Base-by-base conservation (phyloP, 805 yeast species). In the Saturnispora silvae region DNA sequence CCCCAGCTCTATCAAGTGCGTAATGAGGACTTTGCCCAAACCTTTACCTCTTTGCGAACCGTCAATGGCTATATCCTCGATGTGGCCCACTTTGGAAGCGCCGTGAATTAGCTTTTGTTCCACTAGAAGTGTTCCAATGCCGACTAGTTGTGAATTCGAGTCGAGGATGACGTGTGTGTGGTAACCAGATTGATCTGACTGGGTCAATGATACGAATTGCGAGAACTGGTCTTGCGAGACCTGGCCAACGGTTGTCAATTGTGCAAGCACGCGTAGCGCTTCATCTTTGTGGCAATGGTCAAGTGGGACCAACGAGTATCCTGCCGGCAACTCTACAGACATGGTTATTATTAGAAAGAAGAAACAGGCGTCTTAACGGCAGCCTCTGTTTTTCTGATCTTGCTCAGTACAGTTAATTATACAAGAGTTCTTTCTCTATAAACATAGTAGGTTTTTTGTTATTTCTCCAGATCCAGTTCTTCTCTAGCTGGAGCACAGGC, bases 51-150 rank as follows among this genome's bases (percentile, higher is more conserved):
- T 96, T 53, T 82, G 82, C 15, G 67, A 60, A 22, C 56, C 53
- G 15, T 75, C 67, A 4, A 89, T 94, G 1, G 96, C 80, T 43
- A 89, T 89, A 55, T 89, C 98, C 53, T 89, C 98, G 45, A 89
- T 81, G 60, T 89, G 97, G 2, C 97, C 97, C 4, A 84, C 94
- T 36, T 68, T 58, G 0, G 95, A 94, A 55, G 92, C 76, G 28
- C 64, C 72, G 59, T 89, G 98, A 44, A 92, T 85, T 44, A 80
- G 60, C 57, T 89, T 89, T 34, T 68, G 69, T 56, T 89, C 98
- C 6, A 92, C 64, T 9, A 92, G 50, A 11, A 89, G 60, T 54
- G 81, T 76, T 0, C 97, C 97, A 0, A 86, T 75, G 4, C 94
- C 96, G 1, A 83, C 94, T 9, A 86, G 73, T 4, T 48, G 49